Evolutionary conservation across 495 filamentous ascomycete genomes (phyloP).

Genomic region (Penicillium herquei): DNA sequence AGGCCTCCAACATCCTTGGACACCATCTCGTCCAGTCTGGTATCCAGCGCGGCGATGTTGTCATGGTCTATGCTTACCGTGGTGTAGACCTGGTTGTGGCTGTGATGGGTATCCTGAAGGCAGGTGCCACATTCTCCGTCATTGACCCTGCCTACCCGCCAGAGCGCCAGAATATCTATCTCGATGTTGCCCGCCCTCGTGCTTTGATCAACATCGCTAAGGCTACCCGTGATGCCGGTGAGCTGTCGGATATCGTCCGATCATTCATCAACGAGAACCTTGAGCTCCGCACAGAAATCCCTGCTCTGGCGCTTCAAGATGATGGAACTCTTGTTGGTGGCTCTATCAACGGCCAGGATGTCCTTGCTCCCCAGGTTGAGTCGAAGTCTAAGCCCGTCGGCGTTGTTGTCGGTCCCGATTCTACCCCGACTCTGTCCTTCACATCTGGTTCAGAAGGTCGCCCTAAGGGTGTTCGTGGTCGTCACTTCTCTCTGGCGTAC

Average conservation of each 20-base stretch:
- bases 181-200: conserved; percentile 81
- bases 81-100: conserved; percentile 50
- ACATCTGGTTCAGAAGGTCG: conserved; percentile 83
- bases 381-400: conserved; percentile 60
- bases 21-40: conserved; percentile 75
- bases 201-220: conserved; percentile 79
- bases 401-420: conserved; percentile 87
- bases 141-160: conserved; percentile 89
- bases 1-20: conserved; percentile 77
- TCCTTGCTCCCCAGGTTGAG: conserved; percentile 53
- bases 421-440: conserved; percentile 77
- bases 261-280: conserved; percentile 74
- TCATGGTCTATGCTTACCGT: conserved; percentile 91
- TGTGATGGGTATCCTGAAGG: conserved; percentile 57
- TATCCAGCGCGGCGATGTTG: conserved; percentile 77
- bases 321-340: conserved; percentile 76
- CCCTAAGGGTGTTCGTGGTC: conserved; percentile 84
- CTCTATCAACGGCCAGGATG: conserved; percentile 59
- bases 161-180: conserved; percentile 82
- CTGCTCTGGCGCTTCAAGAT: conserved; percentile 69
- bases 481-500: conserved; percentile 83
- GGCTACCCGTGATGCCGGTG: conserved; percentile 72
- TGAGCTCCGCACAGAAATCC: conserved; percentile 70
- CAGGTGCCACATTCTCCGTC: conserved; percentile 55
- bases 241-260: conserved; percentile 65